Conservation (phyloP, 768 basidiomycete species). For the Termitomyces sp. region DNA sequence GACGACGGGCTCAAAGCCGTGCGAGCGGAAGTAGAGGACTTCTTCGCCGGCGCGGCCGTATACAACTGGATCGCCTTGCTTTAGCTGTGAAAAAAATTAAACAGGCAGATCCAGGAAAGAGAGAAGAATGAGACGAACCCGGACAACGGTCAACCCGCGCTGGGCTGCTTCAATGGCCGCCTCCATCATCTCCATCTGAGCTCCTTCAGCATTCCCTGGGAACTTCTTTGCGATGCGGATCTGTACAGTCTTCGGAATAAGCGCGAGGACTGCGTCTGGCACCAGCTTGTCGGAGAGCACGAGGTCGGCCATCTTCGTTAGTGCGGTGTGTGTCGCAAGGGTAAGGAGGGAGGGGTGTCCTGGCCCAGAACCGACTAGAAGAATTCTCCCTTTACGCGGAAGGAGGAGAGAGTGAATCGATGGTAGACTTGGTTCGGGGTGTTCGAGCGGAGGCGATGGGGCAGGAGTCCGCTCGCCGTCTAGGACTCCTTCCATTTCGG, state of each 20-base stretch:
- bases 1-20: conserved; percentile 81
- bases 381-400: conserved; percentile 62
- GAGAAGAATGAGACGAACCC: conserved; percentile 48
- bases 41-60: conserved; percentile 97
- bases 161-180: conserved; percentile 81
- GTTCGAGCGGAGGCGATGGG: conserved; percentile 15
- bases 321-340: conserved; percentile 74
- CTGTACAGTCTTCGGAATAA: conserved; percentile 72
- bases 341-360: conserved; percentile 94
- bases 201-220: conserved; percentile 94
- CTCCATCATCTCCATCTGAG: conserved; percentile 94
- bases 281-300: conserved; percentile 97
- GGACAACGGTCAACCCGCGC: conserved; percentile 80
- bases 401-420: conserved; percentile 35
- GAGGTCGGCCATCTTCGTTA: conserved; percentile 79
- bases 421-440: conserved; percentile 12
- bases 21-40: conserved; percentile 84
- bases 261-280: conserved; percentile 78
- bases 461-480: conserved; percentile 31
- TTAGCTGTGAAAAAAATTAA: conserved; percentile 53
- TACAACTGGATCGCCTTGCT: conserved; percentile 96
- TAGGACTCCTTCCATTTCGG: conserved; percentile 68
- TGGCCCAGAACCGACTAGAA: conserved; percentile 92
- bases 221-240: conserved; percentile 95
- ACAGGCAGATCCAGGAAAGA: not conserved